A percentile compares a stretch with the other conserved stretches of the same genome.
These are phyloP conservation scores for Stachybotrys elegans DNA, from an alignment of 2,329 filamentous ascomycete genomes.

Conservation along the genomic window DNA sequence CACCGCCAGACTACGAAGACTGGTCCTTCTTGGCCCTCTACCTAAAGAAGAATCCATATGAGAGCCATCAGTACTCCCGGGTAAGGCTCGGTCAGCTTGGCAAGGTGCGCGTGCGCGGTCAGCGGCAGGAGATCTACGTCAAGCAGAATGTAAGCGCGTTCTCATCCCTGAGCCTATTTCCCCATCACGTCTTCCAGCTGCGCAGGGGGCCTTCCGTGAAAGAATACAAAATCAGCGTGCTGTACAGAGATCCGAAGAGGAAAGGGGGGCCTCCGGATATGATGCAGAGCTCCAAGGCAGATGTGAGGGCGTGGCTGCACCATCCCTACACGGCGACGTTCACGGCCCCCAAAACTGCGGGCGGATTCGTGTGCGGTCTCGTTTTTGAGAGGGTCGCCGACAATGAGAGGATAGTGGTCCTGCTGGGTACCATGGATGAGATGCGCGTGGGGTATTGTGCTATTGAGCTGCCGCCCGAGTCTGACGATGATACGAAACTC, in stretches of 20 bases:
- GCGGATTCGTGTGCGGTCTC: constrained; percentile 1
- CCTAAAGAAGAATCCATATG: constrained; percentile 19
- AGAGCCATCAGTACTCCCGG: constrained; percentile 18
- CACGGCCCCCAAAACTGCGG: neutral
- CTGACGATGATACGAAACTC: neutral
- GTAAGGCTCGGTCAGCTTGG: constrained; percentile 12
- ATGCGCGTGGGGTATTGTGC: neutral
- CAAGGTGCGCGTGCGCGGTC: constrained; percentile 13
- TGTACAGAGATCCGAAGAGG: neutral
- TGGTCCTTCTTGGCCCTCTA: constrained; percentile 23
- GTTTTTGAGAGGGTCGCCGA: constrained; percentile 5
- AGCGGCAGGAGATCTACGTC: constrained; percentile 19
- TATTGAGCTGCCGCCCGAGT: neutral
- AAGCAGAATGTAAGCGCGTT: constrained; percentile 15
- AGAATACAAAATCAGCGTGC: neutral
- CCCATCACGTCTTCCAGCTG: constrained; percentile 13
- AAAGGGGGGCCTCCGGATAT: neutral
- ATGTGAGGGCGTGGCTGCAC: neutral
- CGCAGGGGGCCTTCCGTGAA: constrained; percentile 7
- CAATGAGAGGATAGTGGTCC: constrained; percentile 2
- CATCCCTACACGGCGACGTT: constrained; percentile 1
- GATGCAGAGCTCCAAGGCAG: neutral
- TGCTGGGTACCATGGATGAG: constrained; percentile 3
- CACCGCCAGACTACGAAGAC: constrained; percentile 21
- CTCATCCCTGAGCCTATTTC: constrained; percentile 13